Evolutionary conservation across 345 rosid species (phyloP).

Genomic region (Cardamine occulta): DNA sequence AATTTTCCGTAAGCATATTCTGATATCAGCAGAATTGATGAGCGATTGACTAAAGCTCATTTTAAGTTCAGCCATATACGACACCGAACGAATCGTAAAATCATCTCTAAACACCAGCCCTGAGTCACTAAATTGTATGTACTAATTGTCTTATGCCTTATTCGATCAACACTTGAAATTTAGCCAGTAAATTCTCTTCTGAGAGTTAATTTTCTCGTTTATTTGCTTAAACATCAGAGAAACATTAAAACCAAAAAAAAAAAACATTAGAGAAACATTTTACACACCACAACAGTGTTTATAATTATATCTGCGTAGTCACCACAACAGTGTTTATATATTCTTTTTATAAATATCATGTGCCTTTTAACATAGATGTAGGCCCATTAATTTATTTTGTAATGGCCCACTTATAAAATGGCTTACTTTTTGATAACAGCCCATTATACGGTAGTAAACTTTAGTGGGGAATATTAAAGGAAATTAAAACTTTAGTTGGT

Average conservation of each 20-base stretch:
- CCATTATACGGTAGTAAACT: background rate
- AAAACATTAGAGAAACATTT: background rate
- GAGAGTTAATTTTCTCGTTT: background rate
- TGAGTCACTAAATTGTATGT: background rate
- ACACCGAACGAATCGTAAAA: background rate
- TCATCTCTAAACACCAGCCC: background rate
- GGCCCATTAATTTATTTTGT: background rate
- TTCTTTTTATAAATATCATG: background rate
- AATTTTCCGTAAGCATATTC: background rate
- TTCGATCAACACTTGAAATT: background rate
- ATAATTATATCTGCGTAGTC: too few relatives aligned
- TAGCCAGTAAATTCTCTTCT: background rate
- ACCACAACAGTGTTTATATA: too few relatives aligned
- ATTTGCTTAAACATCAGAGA: background rate
- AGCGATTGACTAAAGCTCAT: background rate
- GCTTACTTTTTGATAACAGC: constrained; percentile 14
- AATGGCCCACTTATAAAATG: constrained; percentile 1
- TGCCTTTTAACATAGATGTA: background rate
- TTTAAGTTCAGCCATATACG: background rate
- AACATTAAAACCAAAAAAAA: background rate
- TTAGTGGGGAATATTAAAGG: background rate
- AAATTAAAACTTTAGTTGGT: background rate
- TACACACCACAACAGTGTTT: too few relatives aligned
- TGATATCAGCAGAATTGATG: background rate
- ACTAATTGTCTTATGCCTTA: background rate